Evolutionary conservation across 129 eudicot genomes (phyloP), one percentile per base, ranked within the genome.

Genomic region (Flaveria brownii): DNA sequence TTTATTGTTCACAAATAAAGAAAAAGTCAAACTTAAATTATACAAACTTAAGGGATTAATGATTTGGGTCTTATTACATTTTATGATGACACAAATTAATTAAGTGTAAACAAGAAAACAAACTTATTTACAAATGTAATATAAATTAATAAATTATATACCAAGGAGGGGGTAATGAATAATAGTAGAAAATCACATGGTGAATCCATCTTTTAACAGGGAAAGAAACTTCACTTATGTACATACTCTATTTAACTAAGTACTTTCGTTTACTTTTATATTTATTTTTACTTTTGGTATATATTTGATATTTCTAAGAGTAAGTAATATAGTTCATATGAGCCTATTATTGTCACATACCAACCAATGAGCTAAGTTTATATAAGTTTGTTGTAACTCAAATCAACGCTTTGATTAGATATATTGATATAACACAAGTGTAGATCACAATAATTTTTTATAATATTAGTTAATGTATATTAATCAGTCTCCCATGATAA

Each of bases 331-430:
- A 25, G 62, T 11, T 16, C 22, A 43, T 45, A 51, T 16, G 57
- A 51, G 57, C 57, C 57, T 51, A 51, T n/a, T 16, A 51, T 51
- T 51, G 62, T 18, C 62, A 55, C 62, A 55, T 55, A 55, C 62
- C 26, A 18, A 55, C 10, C 22, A 55, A 7, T 25, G 18, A 55
- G 62, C 8, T 7, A 55, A 55, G 25, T 55, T 17, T 54, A n/a
- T 7, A 54, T 54, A 54, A 54, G 25, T n/a, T 54, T 54, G 25
- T 26, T 3, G 7, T n/a, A 54, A 54, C 18, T 5, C 22, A 54
- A 16, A 54, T 6, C 60, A 6, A 54, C 25, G 12, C 23, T 45
- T 54, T 9, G 60, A 17, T n/a, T n/a, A 54, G 9, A 54, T 54
- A 30, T 30, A 33, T 0, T 33, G 6, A 33, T 33, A 33, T 9